These are phyloP conservation scores for Carex kokanica DNA, from an alignment of 176 grass and related monocot species.

Conservation along the genomic window DNA sequence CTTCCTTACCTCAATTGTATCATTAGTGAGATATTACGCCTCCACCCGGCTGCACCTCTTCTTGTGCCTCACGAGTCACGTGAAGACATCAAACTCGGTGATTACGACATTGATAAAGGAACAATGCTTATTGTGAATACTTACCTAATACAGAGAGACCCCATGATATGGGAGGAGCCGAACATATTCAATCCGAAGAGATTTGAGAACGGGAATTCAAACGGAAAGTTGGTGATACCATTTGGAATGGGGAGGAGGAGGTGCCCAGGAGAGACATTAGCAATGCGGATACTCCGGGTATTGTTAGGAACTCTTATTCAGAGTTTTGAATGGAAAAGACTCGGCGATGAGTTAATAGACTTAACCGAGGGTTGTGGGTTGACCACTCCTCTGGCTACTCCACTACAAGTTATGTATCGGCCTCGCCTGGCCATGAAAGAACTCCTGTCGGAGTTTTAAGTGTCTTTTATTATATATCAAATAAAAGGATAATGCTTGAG, in stretches of 20 bases:
- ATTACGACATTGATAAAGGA: too few relatives aligned
- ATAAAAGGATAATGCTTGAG: not conserved
- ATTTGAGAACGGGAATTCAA: not conserved
- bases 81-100: too few relatives aligned
- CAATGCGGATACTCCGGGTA: constrained; percentile 19
- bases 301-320: constrained; percentile 33
- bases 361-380: constrained; percentile 22
- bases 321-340: constrained; percentile 31
- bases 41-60: too few relatives aligned
- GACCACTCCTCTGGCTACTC: constrained; percentile 13
- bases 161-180: too few relatives aligned
- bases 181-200: constrained; percentile 32
- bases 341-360: constrained; percentile 10
- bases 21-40: too few relatives aligned
- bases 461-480: not conserved
- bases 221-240: constrained; percentile 17
- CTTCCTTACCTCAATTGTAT: constrained; percentile 28
- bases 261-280: constrained; percentile 29
- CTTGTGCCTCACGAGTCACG: too few relatives aligned
- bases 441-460: constrained; percentile 1
- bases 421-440: not conserved
- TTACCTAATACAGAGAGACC: too few relatives aligned
- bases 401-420: constrained; percentile 15
- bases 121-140: too few relatives aligned
- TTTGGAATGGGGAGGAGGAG: constrained; percentile 32